These are phyloP conservation scores for Xerocomus minutiporus DNA, from an alignment of 1,284 basidiomycete species.

Conservation along the genomic window DNA sequence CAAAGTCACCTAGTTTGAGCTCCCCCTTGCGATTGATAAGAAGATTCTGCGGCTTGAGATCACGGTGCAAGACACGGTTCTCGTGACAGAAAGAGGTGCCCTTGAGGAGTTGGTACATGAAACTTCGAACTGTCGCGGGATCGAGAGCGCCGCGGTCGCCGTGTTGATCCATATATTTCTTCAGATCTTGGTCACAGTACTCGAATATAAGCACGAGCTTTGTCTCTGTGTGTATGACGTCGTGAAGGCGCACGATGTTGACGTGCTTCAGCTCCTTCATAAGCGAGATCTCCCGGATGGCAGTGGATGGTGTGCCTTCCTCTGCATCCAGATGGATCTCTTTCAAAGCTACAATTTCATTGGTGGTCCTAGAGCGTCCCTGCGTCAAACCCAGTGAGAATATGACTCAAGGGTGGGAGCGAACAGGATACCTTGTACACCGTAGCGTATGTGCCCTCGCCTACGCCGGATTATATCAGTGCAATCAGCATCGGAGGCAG, in stretches of 20 bases:
- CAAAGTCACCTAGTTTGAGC: conserved; percentile 96
- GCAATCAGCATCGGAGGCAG: conserved; percentile 1
- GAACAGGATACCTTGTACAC: conserved; percentile 73
- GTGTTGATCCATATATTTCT: conserved; percentile 99
- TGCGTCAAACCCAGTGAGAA: conserved; percentile 32
- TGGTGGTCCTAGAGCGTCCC: conserved; percentile 82
- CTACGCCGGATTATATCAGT: conserved; percentile 34
- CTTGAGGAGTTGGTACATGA: conserved; percentile 97
- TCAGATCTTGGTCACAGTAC: conserved; percentile 97
- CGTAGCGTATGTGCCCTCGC: conserved; percentile 85
- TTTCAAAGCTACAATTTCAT: conserved; percentile 87
- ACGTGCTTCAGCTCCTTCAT: conserved; percentile 97
- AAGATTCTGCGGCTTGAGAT: conserved; percentile 96
- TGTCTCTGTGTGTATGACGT: conserved; percentile 97
- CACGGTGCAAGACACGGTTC: conserved; percentile 95
- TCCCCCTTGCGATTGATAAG: conserved; percentile 97
- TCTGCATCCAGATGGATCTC: conserved; percentile 96
- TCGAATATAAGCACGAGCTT: conserved; percentile 99
- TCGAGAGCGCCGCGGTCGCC: conserved; percentile 95
- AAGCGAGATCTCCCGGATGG: conserved; percentile 91
- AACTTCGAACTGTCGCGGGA: conserved; percentile 89
- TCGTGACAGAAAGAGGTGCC: conserved; percentile 99
- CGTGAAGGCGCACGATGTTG: conserved; percentile 94
- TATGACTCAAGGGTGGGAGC: background rate
- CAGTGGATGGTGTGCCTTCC: conserved; percentile 91